phyloP scores from a whole-genome alignment of 768 basidiomycete genomes.

The Rhizopogon vulgaris region DNA sequence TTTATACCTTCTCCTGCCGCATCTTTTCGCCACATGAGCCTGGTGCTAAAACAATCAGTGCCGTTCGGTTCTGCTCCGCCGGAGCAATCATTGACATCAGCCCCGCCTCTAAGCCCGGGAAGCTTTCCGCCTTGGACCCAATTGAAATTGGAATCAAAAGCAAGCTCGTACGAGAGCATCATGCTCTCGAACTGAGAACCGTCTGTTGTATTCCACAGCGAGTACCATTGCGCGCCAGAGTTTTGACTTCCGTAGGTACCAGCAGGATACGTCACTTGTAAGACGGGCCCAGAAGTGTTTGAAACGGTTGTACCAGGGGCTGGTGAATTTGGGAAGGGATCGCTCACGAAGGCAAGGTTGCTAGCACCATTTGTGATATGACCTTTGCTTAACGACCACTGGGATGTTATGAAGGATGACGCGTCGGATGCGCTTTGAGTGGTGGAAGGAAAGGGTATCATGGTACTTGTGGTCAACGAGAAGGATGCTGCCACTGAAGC shows the following conservation, averaged over 20 bases:
- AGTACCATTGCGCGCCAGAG: slow-evolving; percentile 64
- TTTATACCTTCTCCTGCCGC: slow-evolving; percentile 65
- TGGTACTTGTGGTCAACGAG: slow-evolving; percentile 53
- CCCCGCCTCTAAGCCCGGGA: slow-evolving; percentile 69
- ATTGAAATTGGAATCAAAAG: slow-evolving; percentile 58
- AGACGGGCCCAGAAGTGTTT: slow-evolving; percentile 30
- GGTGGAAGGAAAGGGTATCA: slow-evolving; percentile 58
- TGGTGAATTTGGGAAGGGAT: slow-evolving; percentile 56
- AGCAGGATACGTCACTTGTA: slow-evolving; percentile 59
- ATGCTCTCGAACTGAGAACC: slow-evolving; percentile 56
- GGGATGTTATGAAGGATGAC: slow-evolving; percentile 41
- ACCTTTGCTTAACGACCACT: slow-evolving; percentile 59
- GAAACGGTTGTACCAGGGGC: slow-evolving; percentile 26
- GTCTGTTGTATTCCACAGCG: slow-evolving; percentile 60
- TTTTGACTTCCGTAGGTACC: slow-evolving; percentile 53
- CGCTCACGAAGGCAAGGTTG: slow-evolving; percentile 56
- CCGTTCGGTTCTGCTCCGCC: slow-evolving; percentile 64
- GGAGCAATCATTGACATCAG: slow-evolving; percentile 56
- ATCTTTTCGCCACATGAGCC: slow-evolving; percentile 69
- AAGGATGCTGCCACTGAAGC: slow-evolving; percentile 42
- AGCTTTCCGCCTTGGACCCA: slow-evolving; percentile 76
- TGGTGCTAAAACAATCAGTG: slow-evolving; percentile 62
- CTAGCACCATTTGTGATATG: slow-evolving; percentile 50
- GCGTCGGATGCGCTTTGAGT: slow-evolving; percentile 48
- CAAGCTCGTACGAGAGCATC: slow-evolving; percentile 70